A percentile compares a stretch with the other conserved stretches of the same genome.
Conservation (phyloP, 1,284 basidiomycete species). For the Spongispora temasekensis region DNA sequence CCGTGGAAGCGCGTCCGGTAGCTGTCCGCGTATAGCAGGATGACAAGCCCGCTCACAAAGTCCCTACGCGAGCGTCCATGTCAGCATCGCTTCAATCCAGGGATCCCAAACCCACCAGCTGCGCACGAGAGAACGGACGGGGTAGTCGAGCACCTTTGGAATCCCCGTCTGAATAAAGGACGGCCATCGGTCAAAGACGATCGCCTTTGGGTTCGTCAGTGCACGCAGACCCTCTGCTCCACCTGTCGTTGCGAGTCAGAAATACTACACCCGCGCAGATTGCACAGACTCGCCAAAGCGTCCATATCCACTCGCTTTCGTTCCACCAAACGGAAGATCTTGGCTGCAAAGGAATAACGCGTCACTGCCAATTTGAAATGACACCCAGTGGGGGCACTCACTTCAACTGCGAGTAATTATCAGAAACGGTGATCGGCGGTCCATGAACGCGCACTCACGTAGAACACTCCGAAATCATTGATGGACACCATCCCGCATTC, state of each 20-base stretch:
- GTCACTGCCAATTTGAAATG: slow-evolving; percentile 7
- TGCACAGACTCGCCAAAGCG: slow-evolving; percentile 67
- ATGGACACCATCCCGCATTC: slow-evolving; percentile 97
- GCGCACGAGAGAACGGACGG: slow-evolving; percentile 74
- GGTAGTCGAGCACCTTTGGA: slow-evolving; percentile 85
- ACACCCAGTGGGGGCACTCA: slow-evolving; percentile 39
- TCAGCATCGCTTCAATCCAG: slow-evolving; percentile 3
- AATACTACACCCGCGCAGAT: slow-evolving; percentile 4
- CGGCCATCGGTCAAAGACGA: slow-evolving; percentile 86
- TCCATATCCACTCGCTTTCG: slow-evolving; percentile 87
- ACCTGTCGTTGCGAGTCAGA: slow-evolving; percentile 42
- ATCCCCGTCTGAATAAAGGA: slow-evolving; percentile 82
- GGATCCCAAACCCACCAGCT: slow-evolving; percentile 67
- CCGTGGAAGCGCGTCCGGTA: slow-evolving; percentile 64
- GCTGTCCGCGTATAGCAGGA: slow-evolving; percentile 72
- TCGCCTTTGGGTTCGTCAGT: slow-evolving; percentile 85
- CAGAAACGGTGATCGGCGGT: slow-evolving; percentile 9
- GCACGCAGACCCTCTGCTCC: slow-evolving; percentile 91
- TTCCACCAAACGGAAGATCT: slow-evolving; percentile 92
- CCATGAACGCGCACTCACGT: slow-evolving; percentile 52
- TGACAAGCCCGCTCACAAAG: slow-evolving; percentile 74
- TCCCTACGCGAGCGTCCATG: slow-evolving; percentile 52
- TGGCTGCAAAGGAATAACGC: slow-evolving; percentile 60
- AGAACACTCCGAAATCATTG: slow-evolving; percentile 94
- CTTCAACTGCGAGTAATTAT: slow-evolving; percentile 52